Percentiles rank a stretch among this genome's conserved stretches.
Evolutionary conservation across 495 filamentous ascomycete species (phyloP).

Genomic region (Aspergillus affinis): DNA sequence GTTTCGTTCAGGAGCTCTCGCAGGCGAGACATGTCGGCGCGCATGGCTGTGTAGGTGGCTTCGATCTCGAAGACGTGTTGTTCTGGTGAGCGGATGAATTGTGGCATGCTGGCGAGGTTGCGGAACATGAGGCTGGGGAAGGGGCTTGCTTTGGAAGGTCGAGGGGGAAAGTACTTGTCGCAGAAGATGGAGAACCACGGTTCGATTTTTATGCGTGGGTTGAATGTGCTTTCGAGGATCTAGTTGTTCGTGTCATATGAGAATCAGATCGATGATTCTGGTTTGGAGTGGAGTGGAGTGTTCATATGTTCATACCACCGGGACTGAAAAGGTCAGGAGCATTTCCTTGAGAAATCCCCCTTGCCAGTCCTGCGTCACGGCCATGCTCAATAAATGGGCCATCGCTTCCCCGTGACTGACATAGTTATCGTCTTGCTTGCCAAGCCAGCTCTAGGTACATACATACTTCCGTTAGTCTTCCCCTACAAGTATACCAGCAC

Average conservation of each 20-base stretch:
- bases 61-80: conserved; percentile 23
- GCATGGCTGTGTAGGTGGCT: conserved; percentile 18
- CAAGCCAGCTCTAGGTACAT: conserved; percentile 38
- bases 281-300: no score
- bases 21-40: conserved; percentile 15
- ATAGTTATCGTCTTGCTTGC: conserved; percentile 16
- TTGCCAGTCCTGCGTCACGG: conserved; percentile 22
- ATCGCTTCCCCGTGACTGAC: conserved; percentile 35
- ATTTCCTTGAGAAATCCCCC: conserved; percentile 31
- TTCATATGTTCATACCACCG: conserved; percentile 33
- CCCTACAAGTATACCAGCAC: background rate
- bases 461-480: background rate
- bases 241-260: no score
- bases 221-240: conserved; percentile 36
- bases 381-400: conserved; percentile 29
- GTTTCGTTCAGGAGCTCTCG: conserved; percentile 10
- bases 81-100: conserved; percentile 22
- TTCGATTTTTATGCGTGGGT: conserved; percentile 28
- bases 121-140: conserved; percentile 15
- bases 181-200: conserved; percentile 21
- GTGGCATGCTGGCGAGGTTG: conserved; percentile 22
- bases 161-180: conserved; percentile 8
- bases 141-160: conserved; percentile 1
- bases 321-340: conserved; percentile 31
- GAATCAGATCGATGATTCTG: no score